Conservation (phyloP, 2,329 filamentous ascomycete genomes). For the Emericellopsis atlantica region DNA sequence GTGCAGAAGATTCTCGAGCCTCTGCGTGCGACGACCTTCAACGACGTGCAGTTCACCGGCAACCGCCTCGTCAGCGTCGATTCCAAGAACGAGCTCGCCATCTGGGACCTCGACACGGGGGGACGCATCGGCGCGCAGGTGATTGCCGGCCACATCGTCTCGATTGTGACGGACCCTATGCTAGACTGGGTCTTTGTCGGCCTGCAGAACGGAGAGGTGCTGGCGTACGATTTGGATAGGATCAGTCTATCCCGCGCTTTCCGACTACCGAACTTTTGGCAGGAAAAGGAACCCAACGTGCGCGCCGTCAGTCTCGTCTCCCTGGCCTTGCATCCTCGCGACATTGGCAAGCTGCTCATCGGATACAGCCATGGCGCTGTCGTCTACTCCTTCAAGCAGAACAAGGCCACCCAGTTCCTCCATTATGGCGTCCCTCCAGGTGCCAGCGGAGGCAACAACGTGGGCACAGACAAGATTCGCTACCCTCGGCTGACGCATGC, state of each 20-base stretch:
- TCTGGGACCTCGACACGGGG: conserved; percentile 70
- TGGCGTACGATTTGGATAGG: conserved; percentile 88
- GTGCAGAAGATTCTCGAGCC: conserved; percentile 66
- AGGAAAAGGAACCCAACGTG: conserved; percentile 54
- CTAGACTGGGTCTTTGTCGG: conserved; percentile 90
- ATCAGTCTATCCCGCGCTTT: conserved; percentile 58
- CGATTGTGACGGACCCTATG: conserved; percentile 72
- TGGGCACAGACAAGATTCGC: conserved; percentile 47
- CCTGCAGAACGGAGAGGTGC: conserved; percentile 67
- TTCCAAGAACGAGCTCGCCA: conserved; percentile 68
- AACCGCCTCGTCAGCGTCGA: conserved; percentile 80
- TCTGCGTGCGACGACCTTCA: conserved; percentile 61
- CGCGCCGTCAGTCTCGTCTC: conserved; percentile 53
- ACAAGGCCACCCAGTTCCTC: conserved; percentile 64
- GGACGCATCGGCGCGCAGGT: conserved; percentile 56
- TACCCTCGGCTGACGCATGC: conserved; percentile 70
- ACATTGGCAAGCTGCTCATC: conserved; percentile 83
- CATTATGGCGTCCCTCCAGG: conserved; percentile 72
- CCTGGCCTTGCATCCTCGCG: conserved; percentile 76
- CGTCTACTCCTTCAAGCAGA: conserved; percentile 91
- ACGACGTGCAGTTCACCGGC: conserved; percentile 69
- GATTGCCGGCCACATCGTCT: conserved; percentile 63
- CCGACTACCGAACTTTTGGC: conserved; percentile 80
- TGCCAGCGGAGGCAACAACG: conserved; percentile 69
- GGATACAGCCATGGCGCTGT: conserved; percentile 84